Conservation (phyloP, 768 basidiomycete species). For the Lanmaoa pseudosensibilis region DNA sequence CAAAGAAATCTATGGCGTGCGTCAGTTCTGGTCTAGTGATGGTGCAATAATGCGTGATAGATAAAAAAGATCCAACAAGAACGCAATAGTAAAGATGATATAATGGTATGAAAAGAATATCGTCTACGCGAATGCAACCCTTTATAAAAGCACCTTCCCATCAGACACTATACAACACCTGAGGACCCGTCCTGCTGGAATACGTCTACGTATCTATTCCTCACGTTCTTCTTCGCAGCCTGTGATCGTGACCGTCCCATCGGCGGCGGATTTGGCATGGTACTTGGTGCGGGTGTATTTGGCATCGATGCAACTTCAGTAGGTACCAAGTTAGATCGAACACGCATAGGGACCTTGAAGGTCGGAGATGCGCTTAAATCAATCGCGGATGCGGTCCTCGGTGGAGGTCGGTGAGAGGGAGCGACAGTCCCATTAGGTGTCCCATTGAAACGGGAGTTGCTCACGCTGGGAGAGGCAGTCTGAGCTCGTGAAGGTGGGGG, state of each 20-base stretch:
- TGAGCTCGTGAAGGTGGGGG: slow-evolving; percentile 85
- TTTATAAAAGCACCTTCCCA: neutral
- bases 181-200: slow-evolving; percentile 56
- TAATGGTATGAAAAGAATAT: slow-evolving; percentile 16
- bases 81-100: slow-evolving; percentile 17
- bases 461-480: slow-evolving; percentile 75
- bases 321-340: slow-evolving; percentile 67
- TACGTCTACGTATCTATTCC: slow-evolving; percentile 90
- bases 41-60: slow-evolving; percentile 17
- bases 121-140: neutral
- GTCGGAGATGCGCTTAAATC: slow-evolving; percentile 57
- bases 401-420: slow-evolving; percentile 21
- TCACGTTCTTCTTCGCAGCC: slow-evolving; percentile 69
- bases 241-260: slow-evolving; percentile 53
- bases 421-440: slow-evolving; percentile 20
- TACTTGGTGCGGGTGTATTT: slow-evolving; percentile 28
- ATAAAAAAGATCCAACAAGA: slow-evolving; percentile 26
- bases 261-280: slow-evolving; percentile 35
- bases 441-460: slow-evolving; percentile 37
- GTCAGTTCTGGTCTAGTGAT: neutral
- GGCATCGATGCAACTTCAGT: slow-evolving; percentile 38
- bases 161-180: slow-evolving; percentile 15
- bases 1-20: slow-evolving; percentile 1
- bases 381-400: slow-evolving; percentile 63
- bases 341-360: slow-evolving; percentile 51